Base-by-base conservation (phyloP, 768 basidiomycete species). In the Calocybe cyanea region DNA sequence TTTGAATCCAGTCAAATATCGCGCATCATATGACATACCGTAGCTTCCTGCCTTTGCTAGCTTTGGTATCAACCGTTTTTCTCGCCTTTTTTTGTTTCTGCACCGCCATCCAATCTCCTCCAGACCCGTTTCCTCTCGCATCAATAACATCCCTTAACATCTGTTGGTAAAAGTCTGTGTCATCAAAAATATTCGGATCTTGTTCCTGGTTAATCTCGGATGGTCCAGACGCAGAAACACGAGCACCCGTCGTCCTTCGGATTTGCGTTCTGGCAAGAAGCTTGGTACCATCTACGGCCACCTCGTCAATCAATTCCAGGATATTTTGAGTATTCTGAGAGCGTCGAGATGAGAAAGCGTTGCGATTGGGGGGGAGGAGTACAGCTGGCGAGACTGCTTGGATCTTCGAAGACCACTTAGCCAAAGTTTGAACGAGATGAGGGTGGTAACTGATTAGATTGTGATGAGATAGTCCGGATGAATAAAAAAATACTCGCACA, bases 371-470 rank as follows among this genome's bases (percentile, higher is more conserved):
- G 34, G 85, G 82, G 4, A 83, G 71, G 10, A 89, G 78, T 33
- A 76, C 83, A 6, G 85, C 82, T 9, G 92, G 85, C 2, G 92
- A 80, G 4, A 96, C 93, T 1, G 94, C 89, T 57, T 93, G 89
- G 31, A 98, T 87, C 69, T 98, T 99, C 19, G 85, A 75, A 8
- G 92, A 96, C 96, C 96, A 99, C 65, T 98, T 98, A 31, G 77
- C 71, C 19, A 99, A 75, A 1, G 89, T 93, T 49, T 83, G 80
- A 34, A 92, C 61, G 10, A 87, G 73, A 50, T 85, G 73, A 2
- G 83, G 77, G 60, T 93, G 92, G 39, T 67, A 61, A 21, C 73
- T 87, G 35, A 51, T 43, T 31, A 46, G 14, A 43, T 7, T 24
- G 44, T 35, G 21, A 13, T 44, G 19, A 32, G 43, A 20, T 33